Base-by-base conservation (phyloP, 768 basidiomycete species). In the Daedalea quercina region DNA sequence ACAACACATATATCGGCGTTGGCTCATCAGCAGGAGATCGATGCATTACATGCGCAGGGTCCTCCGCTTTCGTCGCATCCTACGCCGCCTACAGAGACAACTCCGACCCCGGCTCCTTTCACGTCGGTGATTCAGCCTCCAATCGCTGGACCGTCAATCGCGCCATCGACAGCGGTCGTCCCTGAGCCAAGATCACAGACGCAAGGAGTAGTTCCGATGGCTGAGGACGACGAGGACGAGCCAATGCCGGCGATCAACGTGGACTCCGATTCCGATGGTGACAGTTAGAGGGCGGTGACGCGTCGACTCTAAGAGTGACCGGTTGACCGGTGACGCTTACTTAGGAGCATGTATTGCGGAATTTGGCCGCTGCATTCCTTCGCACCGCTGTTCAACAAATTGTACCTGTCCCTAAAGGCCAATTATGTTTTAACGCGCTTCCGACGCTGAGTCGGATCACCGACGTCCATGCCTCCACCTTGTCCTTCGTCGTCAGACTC, bases 231-330 rank as follows among this genome's bases (percentile, higher is more conserved):
- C 13, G 77, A 77, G n/a, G 85, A 87, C 56, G 84, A 84, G 55
- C 79, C 81, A 44, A 82, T 94, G 73, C 90, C 90, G 2, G 62
- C 73, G 11, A 90, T 94, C 34, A 78, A 91, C 63, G 71, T 90
- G 73, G 82, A 76, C 37, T 91, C 90, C 1, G 90, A 92, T 66
- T 87, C 88, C 3, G 90, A 91, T 40, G 71, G 70, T 28, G 78
- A 78, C 12, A 50, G 43, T 24, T 25, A 51, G 23, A 26, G 37
- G 8, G 24, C 41, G 41, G 23, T 26, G 25, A 50, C 22, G 15
- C 47, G 4, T 11, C 26, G 15, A 35, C 19, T 3, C n/a, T n/a
- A n/a, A n/a, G n/a, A n/a, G n/a, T n/a, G n/a, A n/a, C n/a, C n/a
- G n/a, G n/a, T n/a, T n/a, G n/a, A n/a, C n/a, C n/a, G n/a, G n/a